These are phyloP conservation scores for Phialemoniopsis sp. DNA, from an alignment of 2,329 filamentous ascomycete species.

Conservation along the genomic window DNA sequence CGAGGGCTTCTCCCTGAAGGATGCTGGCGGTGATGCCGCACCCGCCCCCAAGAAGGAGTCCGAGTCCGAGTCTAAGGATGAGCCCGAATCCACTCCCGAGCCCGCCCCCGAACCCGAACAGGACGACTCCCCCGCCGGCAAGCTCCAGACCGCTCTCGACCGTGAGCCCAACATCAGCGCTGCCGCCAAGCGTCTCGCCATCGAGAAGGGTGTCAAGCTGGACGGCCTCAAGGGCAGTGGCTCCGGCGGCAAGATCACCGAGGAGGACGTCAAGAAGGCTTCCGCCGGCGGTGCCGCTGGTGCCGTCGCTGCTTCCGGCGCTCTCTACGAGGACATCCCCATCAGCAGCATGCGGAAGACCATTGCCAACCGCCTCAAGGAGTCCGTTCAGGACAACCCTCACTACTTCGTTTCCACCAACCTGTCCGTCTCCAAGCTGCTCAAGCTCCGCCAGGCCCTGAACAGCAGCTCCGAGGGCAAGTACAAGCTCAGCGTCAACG, in stretches of 20 bases:
- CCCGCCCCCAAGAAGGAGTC: slow-evolving; percentile 60
- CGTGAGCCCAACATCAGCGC: slow-evolving; percentile 71
- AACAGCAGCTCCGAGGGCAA: slow-evolving; percentile 85
- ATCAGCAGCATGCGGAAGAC: slow-evolving; percentile 95
- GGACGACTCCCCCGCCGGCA: slow-evolving; percentile 69
- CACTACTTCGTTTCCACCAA: slow-evolving; percentile 95
- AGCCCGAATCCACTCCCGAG: slow-evolving; percentile 54
- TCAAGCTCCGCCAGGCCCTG: slow-evolving; percentile 88
- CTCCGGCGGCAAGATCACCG: slow-evolving; percentile 80
- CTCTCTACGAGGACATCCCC: slow-evolving; percentile 78
- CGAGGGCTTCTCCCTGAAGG: slow-evolving; percentile 79
- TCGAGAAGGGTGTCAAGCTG: slow-evolving; percentile 78
- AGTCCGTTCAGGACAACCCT: slow-evolving; percentile 90
- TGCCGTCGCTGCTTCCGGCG: slow-evolving; percentile 47
- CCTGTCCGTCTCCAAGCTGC: slow-evolving; percentile 89
- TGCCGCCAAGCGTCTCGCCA: slow-evolving; percentile 75
- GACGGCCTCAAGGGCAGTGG: slow-evolving; percentile 82
- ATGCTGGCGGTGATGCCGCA: slow-evolving; percentile 79
- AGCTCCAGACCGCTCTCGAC: slow-evolving; percentile 78
- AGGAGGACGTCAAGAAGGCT: slow-evolving; percentile 89
- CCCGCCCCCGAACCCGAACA: slow-evolving; percentile 57
- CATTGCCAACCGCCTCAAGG: slow-evolving; percentile 84
- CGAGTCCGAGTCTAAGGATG: slow-evolving; percentile 60
- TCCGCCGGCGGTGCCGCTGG: slow-evolving; percentile 50
- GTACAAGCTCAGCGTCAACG: slow-evolving; percentile 99